Percentiles rank a stretch among this genome's conserved stretches.
These are phyloP conservation scores for Dacryopinax spathularia DNA, from an alignment of 768 basidiomycete species.

Conservation along the genomic window DNA sequence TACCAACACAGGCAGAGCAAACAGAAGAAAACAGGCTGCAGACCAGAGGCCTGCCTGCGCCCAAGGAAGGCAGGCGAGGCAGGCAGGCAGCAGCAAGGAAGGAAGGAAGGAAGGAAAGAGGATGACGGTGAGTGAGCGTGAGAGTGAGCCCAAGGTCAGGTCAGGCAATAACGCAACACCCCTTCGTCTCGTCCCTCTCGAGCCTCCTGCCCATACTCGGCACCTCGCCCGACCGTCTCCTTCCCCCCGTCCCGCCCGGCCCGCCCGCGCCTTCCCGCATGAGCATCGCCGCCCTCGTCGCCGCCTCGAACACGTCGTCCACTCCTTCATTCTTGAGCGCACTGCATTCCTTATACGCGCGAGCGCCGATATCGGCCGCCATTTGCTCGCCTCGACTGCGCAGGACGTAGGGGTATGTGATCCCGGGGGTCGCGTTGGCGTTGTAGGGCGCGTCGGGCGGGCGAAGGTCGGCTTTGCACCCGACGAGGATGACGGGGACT, in stretches of 20 bases:
- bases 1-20: too few species aligned
- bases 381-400: constrained; percentile 69
- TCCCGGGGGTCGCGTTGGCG: constrained; percentile 9
- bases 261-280: constrained; percentile 59
- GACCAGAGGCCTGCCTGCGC: too few species aligned
- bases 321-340: constrained; percentile 41
- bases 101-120: too few species aligned
- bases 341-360: constrained; percentile 68
- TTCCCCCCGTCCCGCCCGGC: background rate
- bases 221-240: background rate
- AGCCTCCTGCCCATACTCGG: background rate
- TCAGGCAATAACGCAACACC: background rate
- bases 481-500: constrained; percentile 90
- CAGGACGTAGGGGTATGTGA: constrained; percentile 41
- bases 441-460: constrained; percentile 27
- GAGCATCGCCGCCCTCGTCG: constrained; percentile 90
- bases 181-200: background rate
- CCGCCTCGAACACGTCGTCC: constrained; percentile 94
- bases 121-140: too few species aligned
- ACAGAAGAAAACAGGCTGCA: too few species aligned
- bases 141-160: background rate
- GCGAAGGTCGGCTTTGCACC: constrained; percentile 89
- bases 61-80: background rate
- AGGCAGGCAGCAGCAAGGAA: background rate
- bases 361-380: constrained; percentile 72